Conservation (phyloP, 441 rosid genomes). For the Macaranga tanarius region DNA sequence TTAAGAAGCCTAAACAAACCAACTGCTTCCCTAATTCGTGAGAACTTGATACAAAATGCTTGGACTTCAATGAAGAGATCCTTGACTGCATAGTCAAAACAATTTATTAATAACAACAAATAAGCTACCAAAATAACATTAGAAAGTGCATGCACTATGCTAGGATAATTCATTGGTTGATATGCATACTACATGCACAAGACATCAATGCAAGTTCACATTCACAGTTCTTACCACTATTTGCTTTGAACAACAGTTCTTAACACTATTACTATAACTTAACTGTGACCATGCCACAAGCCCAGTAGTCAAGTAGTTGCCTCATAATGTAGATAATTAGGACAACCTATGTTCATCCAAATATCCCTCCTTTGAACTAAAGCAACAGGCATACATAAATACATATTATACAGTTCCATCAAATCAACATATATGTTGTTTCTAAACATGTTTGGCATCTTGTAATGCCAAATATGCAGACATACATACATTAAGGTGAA, state of each 20-base stretch:
- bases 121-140: background rate
- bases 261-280: background rate
- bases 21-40: constrained; percentile 91
- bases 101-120: constrained; percentile 4
- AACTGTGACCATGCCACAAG: background rate
- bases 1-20: constrained; percentile 90
- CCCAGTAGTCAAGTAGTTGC: background rate
- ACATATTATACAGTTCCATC: background rate
- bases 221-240: too few relatives aligned
- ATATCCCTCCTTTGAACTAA: too few relatives aligned
- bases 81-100: constrained; percentile 55
- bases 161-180: background rate
- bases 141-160: background rate
- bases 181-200: background rate
- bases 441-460: background rate
- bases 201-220: background rate
- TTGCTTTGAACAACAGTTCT: too few relatives aligned
- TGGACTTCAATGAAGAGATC: constrained; percentile 96
- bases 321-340: background rate
- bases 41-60: constrained; percentile 97
- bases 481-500: background rate
- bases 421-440: background rate
- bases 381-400: background rate
- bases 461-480: background rate
- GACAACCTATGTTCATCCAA: too few relatives aligned